A percentile compares a stretch with the other conserved stretches of the same genome.
Evolutionary conservation across 1,139 yeast genomes (phyloP).

Genomic region (Geotrichum reessii): DNA sequence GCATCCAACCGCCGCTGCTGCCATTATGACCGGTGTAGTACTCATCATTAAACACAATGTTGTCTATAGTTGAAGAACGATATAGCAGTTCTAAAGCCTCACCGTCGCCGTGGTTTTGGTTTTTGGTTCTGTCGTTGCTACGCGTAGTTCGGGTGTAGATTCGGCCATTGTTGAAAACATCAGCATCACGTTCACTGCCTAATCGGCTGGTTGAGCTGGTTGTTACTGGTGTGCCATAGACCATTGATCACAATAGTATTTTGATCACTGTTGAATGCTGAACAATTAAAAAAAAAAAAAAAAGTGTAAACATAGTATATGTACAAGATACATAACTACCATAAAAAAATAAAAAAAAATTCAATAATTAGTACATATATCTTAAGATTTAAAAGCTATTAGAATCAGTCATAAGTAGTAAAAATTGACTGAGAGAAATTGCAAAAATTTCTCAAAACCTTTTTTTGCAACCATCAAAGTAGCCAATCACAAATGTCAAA

Average conservation of each 20-base stretch:
- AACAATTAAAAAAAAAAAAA: neutral
- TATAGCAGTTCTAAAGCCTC: neutral
- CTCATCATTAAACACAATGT: neutral
- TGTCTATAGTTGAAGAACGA: neutral
- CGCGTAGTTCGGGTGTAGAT: neutral
- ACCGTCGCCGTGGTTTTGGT: too few species aligned
- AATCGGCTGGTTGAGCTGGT: neutral
- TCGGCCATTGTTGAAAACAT: neutral
- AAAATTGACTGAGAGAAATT: too few species aligned
- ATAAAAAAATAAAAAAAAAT: neutral
- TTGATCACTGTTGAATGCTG: too few species aligned
- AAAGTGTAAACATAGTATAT: too few species aligned
- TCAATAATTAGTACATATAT: too few species aligned
- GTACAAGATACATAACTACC: neutral
- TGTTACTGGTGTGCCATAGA: neutral
- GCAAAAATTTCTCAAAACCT: too few species aligned
- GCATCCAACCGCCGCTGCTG: neutral
- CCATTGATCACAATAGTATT: too few species aligned
- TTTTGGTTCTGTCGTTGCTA: neutral
- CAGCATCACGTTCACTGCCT: neutral
- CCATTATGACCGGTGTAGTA: neutral
- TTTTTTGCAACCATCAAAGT: too few species aligned
- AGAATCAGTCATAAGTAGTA: too few species aligned
- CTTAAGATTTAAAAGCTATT: too few species aligned
- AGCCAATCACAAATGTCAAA: too few species aligned